Percentiles rank a stretch among this genome's conserved stretches.
Conservation (phyloP, 2,329 filamentous ascomycete species). For the Ophiostoma perfectum region DNA sequence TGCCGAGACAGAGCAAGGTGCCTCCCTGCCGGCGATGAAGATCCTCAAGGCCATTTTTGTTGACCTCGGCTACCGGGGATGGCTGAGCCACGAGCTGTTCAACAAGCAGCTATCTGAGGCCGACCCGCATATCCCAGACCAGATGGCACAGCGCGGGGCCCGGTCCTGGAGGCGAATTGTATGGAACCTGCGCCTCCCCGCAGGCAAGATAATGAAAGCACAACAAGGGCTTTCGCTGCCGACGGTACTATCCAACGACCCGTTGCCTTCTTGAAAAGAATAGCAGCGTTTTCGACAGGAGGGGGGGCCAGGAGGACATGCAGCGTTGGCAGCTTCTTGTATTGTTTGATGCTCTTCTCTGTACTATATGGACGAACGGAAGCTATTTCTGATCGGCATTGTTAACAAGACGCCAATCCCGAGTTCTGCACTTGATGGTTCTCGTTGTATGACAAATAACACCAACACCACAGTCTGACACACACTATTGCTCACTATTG, state of each 20-base stretch:
- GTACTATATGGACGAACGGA: too few relatives aligned
- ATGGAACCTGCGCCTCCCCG: neutral
- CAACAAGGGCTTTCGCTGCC: neutral
- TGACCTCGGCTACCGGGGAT: conserved; percentile 53
- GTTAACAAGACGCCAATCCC: too few relatives aligned
- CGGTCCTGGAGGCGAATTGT: conserved; percentile 43
- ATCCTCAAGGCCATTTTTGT: conserved; percentile 49
- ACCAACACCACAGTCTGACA: too few relatives aligned
- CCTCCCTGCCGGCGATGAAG: conserved; percentile 52
- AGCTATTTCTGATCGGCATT: too few relatives aligned
- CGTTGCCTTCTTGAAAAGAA: neutral
- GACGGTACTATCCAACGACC: neutral
- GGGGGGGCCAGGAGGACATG: too few relatives aligned
- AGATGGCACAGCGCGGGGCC: conserved; percentile 49
- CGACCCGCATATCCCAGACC: conserved; percentile 40
- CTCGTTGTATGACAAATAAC: too few relatives aligned
- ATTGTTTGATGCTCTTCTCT: too few relatives aligned
- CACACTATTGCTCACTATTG: too few relatives aligned
- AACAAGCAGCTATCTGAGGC: conserved; percentile 46
- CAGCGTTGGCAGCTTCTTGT: too few relatives aligned
- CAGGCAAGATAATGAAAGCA: neutral
- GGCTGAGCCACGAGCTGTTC: conserved; percentile 57
- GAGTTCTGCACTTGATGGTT: too few relatives aligned
- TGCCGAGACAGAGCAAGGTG: conserved; percentile 49
- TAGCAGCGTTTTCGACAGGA: neutral